These are phyloP conservation scores for Blakeslea trispora DNA, from an alignment of 371 early-diverging fungal species.

Conservation along the genomic window DNA sequence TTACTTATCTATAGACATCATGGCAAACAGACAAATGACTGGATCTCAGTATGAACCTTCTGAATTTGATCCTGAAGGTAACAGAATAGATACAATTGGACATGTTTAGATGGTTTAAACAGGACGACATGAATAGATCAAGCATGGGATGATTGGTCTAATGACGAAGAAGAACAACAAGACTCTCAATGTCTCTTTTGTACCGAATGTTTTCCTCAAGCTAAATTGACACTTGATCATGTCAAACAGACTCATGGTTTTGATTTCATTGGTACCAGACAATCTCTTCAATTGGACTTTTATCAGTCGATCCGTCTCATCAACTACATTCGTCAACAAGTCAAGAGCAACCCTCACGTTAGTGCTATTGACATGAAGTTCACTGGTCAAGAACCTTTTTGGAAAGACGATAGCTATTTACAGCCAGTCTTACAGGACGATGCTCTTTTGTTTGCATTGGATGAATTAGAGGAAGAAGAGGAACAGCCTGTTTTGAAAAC, in stretches of 20 bases:
- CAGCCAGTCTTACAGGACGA: conserved; percentile 84
- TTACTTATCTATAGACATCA: neutral
- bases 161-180: conserved; percentile 61
- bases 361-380: conserved; percentile 15
- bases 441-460: conserved; percentile 69
- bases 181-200: conserved; percentile 79
- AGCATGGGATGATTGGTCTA: conserved; percentile 82
- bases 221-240: conserved; percentile 67
- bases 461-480: conserved; percentile 47
- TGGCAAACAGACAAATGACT: conserved; percentile 1
- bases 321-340: conserved; percentile 76
- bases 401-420: conserved; percentile 73
- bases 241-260: conserved; percentile 65
- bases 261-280: conserved; percentile 64
- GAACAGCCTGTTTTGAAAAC: conserved; percentile 7
- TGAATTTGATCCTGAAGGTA: conserved; percentile 45
- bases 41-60: conserved; percentile 42
- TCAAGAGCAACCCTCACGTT: conserved; percentile 13
- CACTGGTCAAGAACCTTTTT: conserved; percentile 59
- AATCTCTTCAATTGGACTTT: conserved; percentile 67
- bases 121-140: conserved; percentile 17
- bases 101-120: neutral
- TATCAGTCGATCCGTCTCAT: conserved; percentile 85
- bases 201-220: conserved; percentile 43
- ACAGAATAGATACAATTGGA: neutral